Percentiles rank a stretch among this genome's conserved stretches.
Conservation (phyloP, 805 yeast genomes). For the Metschnikowia arizonensis region DNA sequence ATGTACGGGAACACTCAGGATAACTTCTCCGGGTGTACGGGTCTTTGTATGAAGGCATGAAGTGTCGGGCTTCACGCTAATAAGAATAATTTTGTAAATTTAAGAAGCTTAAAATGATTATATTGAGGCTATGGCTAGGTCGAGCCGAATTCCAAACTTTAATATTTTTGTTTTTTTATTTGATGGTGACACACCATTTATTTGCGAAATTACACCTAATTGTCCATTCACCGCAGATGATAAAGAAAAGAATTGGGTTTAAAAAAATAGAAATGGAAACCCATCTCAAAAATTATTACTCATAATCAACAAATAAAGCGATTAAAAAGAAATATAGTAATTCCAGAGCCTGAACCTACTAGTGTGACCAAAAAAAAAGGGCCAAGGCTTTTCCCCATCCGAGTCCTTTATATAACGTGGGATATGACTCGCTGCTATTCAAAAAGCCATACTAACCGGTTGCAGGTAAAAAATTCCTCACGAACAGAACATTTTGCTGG, state of each 20-base stretch:
- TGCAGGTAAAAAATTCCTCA: not conserved
- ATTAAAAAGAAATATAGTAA: no score
- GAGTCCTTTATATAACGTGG: not conserved
- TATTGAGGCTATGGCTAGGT: not conserved
- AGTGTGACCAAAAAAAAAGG: not conserved
- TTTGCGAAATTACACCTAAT: no score
- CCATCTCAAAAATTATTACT: no score
- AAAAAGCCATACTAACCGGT: not conserved
- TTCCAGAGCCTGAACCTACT: no score
- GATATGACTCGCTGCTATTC: constrained; percentile 1
- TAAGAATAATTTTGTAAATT: not conserved
- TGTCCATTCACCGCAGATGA: no score
- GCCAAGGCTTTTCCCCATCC: not conserved
- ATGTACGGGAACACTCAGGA: not conserved
- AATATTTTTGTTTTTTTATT: not conserved
- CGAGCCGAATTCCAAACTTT: not conserved
- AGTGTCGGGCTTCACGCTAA: not conserved
- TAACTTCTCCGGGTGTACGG: constrained; percentile 7
- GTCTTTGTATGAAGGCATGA: not conserved
- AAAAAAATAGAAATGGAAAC: no score
- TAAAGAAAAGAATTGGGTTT: no score
- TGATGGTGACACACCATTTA: no score
- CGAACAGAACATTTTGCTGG: not conserved
- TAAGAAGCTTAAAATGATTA: not conserved
- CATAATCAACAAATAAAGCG: no score